Base-by-base conservation (phyloP, 805 yeast genomes). In the Starmerella asiatica region DNA sequence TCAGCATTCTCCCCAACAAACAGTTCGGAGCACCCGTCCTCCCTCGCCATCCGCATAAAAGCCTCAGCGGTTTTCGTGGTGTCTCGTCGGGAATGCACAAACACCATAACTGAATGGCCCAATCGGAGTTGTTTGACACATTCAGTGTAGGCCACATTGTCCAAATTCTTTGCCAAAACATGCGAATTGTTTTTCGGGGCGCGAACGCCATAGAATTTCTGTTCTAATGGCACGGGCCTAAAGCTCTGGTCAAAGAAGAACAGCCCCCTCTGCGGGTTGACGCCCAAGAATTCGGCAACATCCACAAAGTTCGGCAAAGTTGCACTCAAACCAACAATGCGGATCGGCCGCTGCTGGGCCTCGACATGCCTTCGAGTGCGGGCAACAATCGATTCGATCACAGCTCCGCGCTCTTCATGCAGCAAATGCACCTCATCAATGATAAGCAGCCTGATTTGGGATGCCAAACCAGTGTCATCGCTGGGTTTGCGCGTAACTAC, bases 401-500 rank as follows among this genome's bases (percentile, higher is more conserved):
- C 98, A 7, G 96, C 83, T 52, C 98, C 98, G 65, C 98, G 74
- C 40, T 91, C 98, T 70, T 91, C 98, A 52, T 91, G 97, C 38
- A 91, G 68, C 54, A 91, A 65, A 68, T 91, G 98, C 0, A 91
- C 97, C 61, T 91, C 98, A 66, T 91, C 98, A 45, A 91, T 86
- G 43, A 91, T 83, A 42, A 91, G 62, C 12, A 91, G 62, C 57
- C 78, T 82, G 8, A 91, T 93, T 51, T 84, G 85, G 11, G 80
- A 74, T 2, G 83, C 82, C 34, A 86, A 59, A 49, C 85, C 94
- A 36, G 73, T 74, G 52, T 86, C 96, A 38, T 95, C 96, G 49
- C 70, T 79, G 29, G 86, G 78, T 56, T 91, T 91, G 55, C 97
- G 72, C 0, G 98, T 88, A 2, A 91, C 95, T 2, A 91, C 96